These are phyloP conservation scores for Kluyveromyces starmeri DNA, from an alignment of 805 yeast species.

Conservation along the genomic window DNA sequence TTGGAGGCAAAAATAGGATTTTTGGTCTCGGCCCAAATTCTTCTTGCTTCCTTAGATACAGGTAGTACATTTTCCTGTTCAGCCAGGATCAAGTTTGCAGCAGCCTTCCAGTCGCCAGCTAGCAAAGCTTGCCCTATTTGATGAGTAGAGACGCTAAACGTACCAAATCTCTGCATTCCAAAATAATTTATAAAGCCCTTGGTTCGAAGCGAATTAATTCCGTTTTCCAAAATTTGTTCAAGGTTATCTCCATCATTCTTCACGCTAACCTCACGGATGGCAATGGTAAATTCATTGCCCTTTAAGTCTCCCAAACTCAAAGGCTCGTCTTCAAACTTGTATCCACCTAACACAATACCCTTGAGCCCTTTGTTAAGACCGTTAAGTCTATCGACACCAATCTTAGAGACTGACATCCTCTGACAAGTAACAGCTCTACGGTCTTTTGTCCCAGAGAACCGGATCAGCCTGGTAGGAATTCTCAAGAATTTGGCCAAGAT, in stretches of 20 bases:
- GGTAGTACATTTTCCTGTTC: slow-evolving; percentile 82
- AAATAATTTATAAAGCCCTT: slow-evolving; percentile 87
- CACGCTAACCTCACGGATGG: slow-evolving; percentile 62
- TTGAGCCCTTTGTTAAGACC: slow-evolving; percentile 66
- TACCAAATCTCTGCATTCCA: slow-evolving; percentile 99
- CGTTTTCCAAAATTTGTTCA: slow-evolving; percentile 39
- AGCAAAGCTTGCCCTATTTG: slow-evolving; percentile 67
- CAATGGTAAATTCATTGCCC: slow-evolving; percentile 85
- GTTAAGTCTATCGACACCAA: slow-evolving; percentile 65
- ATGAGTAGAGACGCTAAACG: slow-evolving; percentile 89
- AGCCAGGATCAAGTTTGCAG: slow-evolving; percentile 67
- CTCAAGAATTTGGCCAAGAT: slow-evolving; percentile 64
- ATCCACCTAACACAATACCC: slow-evolving; percentile 76
- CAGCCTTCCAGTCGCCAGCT: slow-evolving; percentile 67
- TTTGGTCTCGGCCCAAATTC: slow-evolving; percentile 65
- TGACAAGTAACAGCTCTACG: slow-evolving; percentile 95
- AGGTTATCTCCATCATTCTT: slow-evolving; percentile 27
- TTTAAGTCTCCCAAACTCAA: slow-evolving; percentile 71
- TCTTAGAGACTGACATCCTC: slow-evolving; percentile 56
- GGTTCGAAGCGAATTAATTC: slow-evolving; percentile 48
- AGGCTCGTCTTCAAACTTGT: slow-evolving; percentile 51
- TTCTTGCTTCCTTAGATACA: slow-evolving; percentile 74
- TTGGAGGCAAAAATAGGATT: slow-evolving; percentile 59
- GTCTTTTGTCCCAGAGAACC: slow-evolving; percentile 94
- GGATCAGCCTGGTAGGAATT: slow-evolving; percentile 58